Conservation (phyloP, 805 yeast species). For the Suhomyces tanzawaensis region DNA sequence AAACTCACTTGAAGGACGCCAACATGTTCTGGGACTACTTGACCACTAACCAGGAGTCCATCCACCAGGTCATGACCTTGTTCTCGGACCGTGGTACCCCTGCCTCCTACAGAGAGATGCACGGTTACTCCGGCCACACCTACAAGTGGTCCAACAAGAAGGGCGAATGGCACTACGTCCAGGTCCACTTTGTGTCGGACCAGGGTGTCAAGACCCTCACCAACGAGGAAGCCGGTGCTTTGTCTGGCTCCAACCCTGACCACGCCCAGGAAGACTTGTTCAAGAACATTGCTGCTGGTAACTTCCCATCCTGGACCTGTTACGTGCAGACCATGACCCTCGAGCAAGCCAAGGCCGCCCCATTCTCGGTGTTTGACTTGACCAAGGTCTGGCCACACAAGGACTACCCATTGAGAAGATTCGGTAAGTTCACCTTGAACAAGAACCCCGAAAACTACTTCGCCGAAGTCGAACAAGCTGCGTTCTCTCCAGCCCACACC, state of each 20-base stretch:
- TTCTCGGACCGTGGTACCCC: constrained; percentile 86
- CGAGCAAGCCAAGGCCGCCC: constrained; percentile 69
- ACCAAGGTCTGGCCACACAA: constrained; percentile 70
- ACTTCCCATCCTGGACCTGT: constrained; percentile 80
- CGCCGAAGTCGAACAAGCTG: constrained; percentile 48
- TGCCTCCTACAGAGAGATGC: constrained; percentile 69
- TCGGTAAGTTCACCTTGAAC: constrained; percentile 55
- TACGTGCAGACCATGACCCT: constrained; percentile 85
- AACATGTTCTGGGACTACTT: constrained; percentile 85
- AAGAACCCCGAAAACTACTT: constrained; percentile 53
- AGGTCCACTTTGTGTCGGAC: constrained; percentile 68
- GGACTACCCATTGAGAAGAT: constrained; percentile 52
- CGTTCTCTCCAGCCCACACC: constrained; percentile 70
- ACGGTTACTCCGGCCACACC: constrained; percentile 83
- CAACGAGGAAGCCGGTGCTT: constrained; percentile 64
- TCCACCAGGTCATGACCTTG: constrained; percentile 70
- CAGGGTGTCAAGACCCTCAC: constrained; percentile 56
- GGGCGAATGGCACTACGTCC: constrained; percentile 77
- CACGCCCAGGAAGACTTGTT: constrained; percentile 77
- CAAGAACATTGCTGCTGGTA: constrained; percentile 73
- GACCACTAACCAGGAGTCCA: constrained; percentile 67
- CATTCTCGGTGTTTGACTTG: constrained; percentile 83
- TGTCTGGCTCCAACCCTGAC: constrained; percentile 80
- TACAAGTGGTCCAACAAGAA: constrained; percentile 75
- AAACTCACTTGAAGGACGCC: constrained; percentile 75